Base-by-base conservation (phyloP, 2,329 filamentous ascomycete species). In the Penicillium sp. region DNA sequence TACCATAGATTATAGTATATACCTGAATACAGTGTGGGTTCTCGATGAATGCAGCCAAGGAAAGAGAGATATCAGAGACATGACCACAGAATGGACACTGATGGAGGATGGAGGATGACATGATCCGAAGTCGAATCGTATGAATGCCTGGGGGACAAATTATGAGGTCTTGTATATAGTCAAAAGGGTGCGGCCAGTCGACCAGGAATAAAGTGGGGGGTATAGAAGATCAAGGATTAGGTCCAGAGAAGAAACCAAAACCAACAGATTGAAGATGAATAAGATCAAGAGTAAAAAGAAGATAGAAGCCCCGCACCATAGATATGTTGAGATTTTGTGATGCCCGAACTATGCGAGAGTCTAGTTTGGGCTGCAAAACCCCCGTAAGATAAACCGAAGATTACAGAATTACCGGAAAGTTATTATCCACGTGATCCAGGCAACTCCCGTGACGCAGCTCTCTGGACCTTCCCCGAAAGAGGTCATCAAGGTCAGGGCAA, bases 11-110 rank as follows among this genome's bases (percentile, higher is more conserved):
- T 44, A 27, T 45, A 27, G 47, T 54, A 64, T 65, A 67, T 76
- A 78, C 76, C 75, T 77, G 71, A 60, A 67, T 71, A 68, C 76
- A 78, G 56, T 72, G 66, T 31, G 72, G 70, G 35, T 74, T 71
- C 55, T 76, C 71, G 48, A 72, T 67, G 58, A 75, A 77, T 31
- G 67, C 69, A 53, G 70, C 69, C 33, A 77, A 62, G 26, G 67
- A 62, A 55, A 64, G 68, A 48, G 73, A 72, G 11, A 75, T 68
- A 62, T 76, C 71, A 27, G 69, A 75, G 44, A 71, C 65, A 60
- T 72, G 70, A 29, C 73, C 71, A 63, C 75, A 78, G 44, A 70
- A 72, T 29, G 71, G 69, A 58, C 76, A 77, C 57, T 72, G 71
- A 63, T 77, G 72, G 42, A 75, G 59, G 37, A 73, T 68, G 11